Conservation (phyloP, 139 green algal genomes). For the Eudorina sp. region DNA sequence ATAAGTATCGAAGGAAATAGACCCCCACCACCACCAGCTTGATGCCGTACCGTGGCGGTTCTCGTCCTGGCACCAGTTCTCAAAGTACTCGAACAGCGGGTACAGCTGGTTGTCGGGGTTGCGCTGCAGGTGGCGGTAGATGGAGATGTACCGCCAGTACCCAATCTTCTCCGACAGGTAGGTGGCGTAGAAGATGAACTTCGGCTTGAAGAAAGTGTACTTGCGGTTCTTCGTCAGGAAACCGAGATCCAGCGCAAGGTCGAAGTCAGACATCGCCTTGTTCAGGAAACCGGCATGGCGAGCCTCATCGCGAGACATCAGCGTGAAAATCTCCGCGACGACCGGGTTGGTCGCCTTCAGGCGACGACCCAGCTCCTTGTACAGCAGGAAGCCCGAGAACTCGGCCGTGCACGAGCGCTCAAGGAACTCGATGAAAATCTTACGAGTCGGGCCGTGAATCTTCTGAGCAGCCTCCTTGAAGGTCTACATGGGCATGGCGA, state of each 20-base stretch:
- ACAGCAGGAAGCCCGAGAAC: conserved; percentile 99
- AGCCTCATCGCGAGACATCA: conserved; percentile 99
- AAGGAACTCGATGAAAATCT: conserved; percentile 99
- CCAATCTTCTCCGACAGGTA: conserved; percentile 99
- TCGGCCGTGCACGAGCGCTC: conserved; percentile 99
- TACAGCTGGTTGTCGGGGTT: conserved; percentile 99
- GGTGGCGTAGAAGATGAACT: conserved; percentile 98
- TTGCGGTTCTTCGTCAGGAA: conserved; percentile 98
- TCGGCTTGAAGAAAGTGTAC: conserved; percentile 97
- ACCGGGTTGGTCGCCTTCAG: conserved; percentile 95
- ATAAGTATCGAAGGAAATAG: background rate
- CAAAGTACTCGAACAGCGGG: conserved; percentile 99
- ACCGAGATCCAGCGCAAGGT: conserved; percentile 87
- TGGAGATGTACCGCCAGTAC: conserved; percentile 95
- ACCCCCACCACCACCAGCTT: background rate
- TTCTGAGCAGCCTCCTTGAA: conserved; percentile 94
- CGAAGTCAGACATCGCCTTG: conserved; percentile 82
- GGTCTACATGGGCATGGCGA: conserved; percentile 41
- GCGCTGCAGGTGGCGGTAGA: conserved; percentile 78
- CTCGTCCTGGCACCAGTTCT: conserved; percentile 99
- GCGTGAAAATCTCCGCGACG: conserved; percentile 94
- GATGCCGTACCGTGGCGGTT: conserved; percentile 67
- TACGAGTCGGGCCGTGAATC: conserved; percentile 86
- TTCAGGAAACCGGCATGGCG: conserved; percentile 99
- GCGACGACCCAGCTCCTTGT: conserved; percentile 98